Conservation (phyloP, 73 alveolate species). For the Paramecium octaurelia region DNA sequence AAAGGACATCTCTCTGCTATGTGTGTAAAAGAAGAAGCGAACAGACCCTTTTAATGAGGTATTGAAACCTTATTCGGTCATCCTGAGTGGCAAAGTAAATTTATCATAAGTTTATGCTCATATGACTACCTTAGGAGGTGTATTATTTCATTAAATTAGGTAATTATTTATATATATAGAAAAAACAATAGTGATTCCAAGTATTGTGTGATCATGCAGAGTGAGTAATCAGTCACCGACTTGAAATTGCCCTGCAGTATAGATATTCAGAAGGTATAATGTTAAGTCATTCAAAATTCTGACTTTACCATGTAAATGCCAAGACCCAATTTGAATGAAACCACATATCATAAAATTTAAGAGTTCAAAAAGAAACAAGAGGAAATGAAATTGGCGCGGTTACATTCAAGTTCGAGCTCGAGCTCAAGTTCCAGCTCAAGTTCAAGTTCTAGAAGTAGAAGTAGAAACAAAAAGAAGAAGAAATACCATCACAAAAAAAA, state of each 20-base stretch:
- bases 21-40: neutral
- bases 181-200: neutral
- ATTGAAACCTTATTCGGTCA: neutral
- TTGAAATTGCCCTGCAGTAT: neutral
- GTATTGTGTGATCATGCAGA: neutral
- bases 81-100: neutral
- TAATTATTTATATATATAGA: neutral
- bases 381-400: neutral
- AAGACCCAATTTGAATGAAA: neutral
- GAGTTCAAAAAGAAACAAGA: neutral
- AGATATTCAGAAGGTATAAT: neutral
- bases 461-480: constrained; percentile 16
- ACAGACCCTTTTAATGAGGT: neutral
- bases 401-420: constrained; percentile 38
- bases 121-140: neutral
- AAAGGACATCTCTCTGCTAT: neutral
- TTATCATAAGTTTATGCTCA: neutral
- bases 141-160: neutral
- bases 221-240: neutral
- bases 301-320: neutral
- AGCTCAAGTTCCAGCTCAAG: constrained; percentile 20
- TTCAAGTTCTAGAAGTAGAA: constrained; percentile 37
- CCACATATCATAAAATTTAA: neutral
- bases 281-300: neutral
- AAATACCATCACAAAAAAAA: neutral